A percentile compares a stretch with the other conserved stretches of the same genome.
Evolutionary conservation across 225 moss, liverwort and hornwort genomes (phyloP).

Genomic region (Takakia lepidozioides): DNA sequence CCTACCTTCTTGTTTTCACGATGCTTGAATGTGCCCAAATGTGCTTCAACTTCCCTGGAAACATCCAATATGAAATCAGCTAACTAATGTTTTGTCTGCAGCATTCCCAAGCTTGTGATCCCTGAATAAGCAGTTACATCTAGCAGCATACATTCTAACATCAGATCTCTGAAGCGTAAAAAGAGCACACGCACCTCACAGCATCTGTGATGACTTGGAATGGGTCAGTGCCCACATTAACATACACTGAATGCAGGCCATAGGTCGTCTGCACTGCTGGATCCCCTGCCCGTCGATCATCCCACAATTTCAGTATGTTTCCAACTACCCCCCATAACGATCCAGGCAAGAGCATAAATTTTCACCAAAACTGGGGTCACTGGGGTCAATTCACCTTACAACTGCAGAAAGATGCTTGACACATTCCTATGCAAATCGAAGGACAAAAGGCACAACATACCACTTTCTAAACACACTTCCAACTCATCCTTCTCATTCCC

Average conservation of each 20-base stretch:
- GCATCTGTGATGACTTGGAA: constrained; percentile 78
- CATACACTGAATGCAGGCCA: constrained; percentile 53
- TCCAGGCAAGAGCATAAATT: no score
- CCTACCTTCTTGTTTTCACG: constrained; percentile 67
- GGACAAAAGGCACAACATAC: constrained; percentile 22
- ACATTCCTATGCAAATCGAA: no score
- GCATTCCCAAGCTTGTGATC: background rate
- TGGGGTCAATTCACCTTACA: no score
- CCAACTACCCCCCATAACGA: no score
- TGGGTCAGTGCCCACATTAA: constrained; percentile 70
- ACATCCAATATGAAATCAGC: no score
- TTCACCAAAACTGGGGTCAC: no score
- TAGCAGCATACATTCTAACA: no score
- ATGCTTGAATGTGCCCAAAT: constrained; percentile 59
- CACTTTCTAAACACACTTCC: constrained; percentile 88
- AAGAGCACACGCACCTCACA: constrained; percentile 43
- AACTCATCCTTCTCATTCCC: constrained; percentile 61
- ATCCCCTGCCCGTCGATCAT: constrained; percentile 93
- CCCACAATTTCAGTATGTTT: no score
- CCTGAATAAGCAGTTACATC: no score
- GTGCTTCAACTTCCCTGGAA: constrained; percentile 69
- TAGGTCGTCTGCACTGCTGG: constrained; percentile 44
- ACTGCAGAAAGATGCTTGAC: no score
- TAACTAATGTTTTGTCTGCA: no score
- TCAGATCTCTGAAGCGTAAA: background rate